Base-by-base conservation (phyloP, 495 filamentous ascomycete genomes). In the Paragyromitra xinjiangensis region DNA sequence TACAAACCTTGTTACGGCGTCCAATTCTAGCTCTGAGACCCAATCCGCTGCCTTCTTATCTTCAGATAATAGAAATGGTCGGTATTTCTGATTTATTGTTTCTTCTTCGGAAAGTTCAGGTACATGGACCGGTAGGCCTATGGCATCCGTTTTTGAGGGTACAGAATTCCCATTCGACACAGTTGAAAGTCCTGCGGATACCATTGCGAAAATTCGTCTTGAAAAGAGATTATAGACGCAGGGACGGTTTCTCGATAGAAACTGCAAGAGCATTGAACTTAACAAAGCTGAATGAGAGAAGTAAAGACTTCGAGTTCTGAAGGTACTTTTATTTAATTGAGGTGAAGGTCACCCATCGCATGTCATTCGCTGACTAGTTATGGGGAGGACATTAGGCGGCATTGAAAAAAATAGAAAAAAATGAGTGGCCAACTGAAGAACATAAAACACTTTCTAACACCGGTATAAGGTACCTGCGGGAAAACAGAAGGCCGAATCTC, bases 11-110 rank as follows among this genome's bases (percentile, higher is more conserved):
- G 87, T 73, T 4, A 82, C 88, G 3, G 87, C 88, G n/a, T 83
- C 83, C 6, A 92, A 81, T 75, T 92, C 90, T 1, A 92, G 83
- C 63, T 82, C 73, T 6, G 83, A 82, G 51, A 91, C 81, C 89
- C 88, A 91, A 83, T 90, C 89, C 12, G 44, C 83, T 8, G 58
- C 74, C 29, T 66, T 73, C 16, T 82, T 82, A 6, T 81, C 75
- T 1, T 84, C 78, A 44, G 79, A 59, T 6, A 88, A 83, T 6
- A 91, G 84, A 79, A 90, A 92, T 0, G 90, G 90, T 0, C 90
- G 85, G 81, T 91, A 91, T 71, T 84, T 86, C 40, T 55, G 53
- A 22, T 40, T 58, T 34, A 74, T 37, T 68, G 34, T 55, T 62
- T 77, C 74, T 6, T 39, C 71, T 24, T 74, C 71, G 1, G 42